Base-by-base conservation (phyloP, 2,329 filamentous ascomycete genomes). In the Claviceps lovelessii region DNA sequence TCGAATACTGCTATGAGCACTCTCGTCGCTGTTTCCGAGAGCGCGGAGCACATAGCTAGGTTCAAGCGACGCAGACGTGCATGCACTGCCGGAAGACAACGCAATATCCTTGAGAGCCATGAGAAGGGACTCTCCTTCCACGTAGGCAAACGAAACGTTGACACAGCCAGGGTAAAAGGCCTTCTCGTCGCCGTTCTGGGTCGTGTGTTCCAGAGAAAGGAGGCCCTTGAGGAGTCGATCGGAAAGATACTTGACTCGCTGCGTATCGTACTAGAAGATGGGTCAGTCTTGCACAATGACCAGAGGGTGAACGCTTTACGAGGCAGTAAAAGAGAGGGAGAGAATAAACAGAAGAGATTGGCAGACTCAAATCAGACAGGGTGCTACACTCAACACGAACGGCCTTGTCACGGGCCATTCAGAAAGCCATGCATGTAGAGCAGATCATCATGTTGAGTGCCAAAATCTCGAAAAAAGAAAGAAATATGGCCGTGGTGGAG, bases 51-150 rank as follows among this genome's bases (percentile, higher is more conserved):
- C 93, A 69, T 98, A 98, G 68, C 88, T 95, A 17, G 93, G 93
- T 70, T 98, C 93, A 39, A 98, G 76, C 1, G 93, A 98, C 0
- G 93, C 93, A 5, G 91, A 97, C 2, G 93, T 98, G 73, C 93
- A 98, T 6, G 93, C 93, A 65, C 90, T 96, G 55, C 93, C 93
- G 0, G 93, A 98, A 7, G 91, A 97, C 41, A 98, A 76, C 0
- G 93, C 93, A 70, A 98, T 96, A 62, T 98, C 93, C 73, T 98
- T 98, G 49, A 98, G 75, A 0, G 93, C 93, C 93, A 98, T 98
- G 59, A 98, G 79, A 1, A 98, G 84, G 2, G 93, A 97, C 72
- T 98, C 93, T 61, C 93, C 93, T 72, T 98, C 93, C 5, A 98
- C 90, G 65, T 98, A 98, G 39, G 93, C 91, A 66, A 98, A 98